A percentile compares a stretch with the other conserved stretches of the same genome.
phyloP scores from a whole-genome alignment of 2,329 filamentous ascomycete species.

The Penicillium sp. region DNA sequence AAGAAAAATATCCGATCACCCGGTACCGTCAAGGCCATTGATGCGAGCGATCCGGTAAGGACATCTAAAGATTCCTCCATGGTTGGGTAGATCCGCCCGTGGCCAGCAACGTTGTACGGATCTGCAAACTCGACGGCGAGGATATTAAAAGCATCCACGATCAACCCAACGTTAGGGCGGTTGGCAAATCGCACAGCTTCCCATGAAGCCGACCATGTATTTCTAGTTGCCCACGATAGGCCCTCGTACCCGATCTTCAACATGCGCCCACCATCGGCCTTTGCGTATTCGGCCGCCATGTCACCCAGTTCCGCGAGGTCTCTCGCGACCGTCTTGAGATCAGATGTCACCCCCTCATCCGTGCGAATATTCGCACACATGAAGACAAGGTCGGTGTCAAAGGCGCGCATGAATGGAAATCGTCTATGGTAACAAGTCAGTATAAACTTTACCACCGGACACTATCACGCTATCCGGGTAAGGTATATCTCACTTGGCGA shows the following conservation, averaged over 20 bases:
- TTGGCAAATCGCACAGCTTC: slow-evolving; percentile 35
- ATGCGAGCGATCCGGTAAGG: slow-evolving; percentile 24
- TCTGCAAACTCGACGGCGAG: slow-evolving; percentile 35
- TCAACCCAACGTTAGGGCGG: slow-evolving; percentile 31
- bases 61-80: slow-evolving; percentile 27
- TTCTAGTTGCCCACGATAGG: slow-evolving; percentile 32
- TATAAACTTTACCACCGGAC: not conserved
- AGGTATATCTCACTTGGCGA: slow-evolving; percentile 20
- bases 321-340: slow-evolving; percentile 30
- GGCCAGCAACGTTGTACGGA: slow-evolving; percentile 29
- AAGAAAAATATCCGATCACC: slow-evolving; percentile 36
- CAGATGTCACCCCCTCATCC: slow-evolving; percentile 30
- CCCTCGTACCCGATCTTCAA: slow-evolving; percentile 35
- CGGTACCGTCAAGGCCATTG: slow-evolving; percentile 26
- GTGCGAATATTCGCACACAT: slow-evolving; percentile 36
- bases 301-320: slow-evolving; percentile 35
- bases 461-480: not conserved
- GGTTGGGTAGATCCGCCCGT: slow-evolving; percentile 30
- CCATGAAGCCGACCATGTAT: slow-evolving; percentile 36
- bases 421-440: slow-evolving; percentile 5
- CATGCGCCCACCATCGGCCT: slow-evolving; percentile 29
- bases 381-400: slow-evolving; percentile 36
- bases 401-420: slow-evolving; percentile 38
- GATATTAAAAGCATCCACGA: slow-evolving; percentile 35
- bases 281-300: slow-evolving; percentile 29